A percentile compares a stretch with the other conserved stretches of the same genome.
These are phyloP conservation scores for Globisporangium lucens DNA, from an alignment of 352 stramenopile species.

Conservation along the genomic window DNA sequence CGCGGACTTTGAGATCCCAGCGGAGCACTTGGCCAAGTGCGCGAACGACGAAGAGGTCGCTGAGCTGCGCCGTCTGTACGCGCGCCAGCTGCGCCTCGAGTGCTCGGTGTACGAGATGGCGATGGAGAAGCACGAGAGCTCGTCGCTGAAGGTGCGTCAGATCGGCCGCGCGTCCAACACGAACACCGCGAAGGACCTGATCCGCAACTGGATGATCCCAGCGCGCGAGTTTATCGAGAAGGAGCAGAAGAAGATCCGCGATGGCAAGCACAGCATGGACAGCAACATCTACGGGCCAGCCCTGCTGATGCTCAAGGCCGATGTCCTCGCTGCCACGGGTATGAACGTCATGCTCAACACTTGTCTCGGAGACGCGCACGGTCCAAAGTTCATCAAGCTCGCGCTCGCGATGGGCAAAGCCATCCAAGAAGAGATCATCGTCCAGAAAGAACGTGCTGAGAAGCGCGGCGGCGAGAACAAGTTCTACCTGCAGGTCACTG, in stretches of 20 bases:
- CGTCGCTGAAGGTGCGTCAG: neutral
- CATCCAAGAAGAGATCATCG: conserved; percentile 1
- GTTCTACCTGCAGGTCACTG: neutral
- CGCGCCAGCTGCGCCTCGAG: neutral
- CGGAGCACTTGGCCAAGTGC: neutral
- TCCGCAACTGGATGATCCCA: neutral
- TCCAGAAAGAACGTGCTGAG: neutral
- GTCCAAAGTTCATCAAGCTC: conserved; percentile 1
- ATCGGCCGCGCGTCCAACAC: neutral
- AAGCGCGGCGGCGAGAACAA: neutral
- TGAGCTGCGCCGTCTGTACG: neutral
- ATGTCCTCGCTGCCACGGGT: neutral
- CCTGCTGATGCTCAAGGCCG: neutral
- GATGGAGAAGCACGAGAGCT: neutral
- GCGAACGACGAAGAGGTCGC: neutral
- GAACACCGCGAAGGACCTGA: neutral
- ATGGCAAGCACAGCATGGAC: neutral
- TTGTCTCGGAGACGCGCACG: neutral
- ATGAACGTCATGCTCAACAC: conserved; percentile 1
- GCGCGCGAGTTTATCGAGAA: neutral
- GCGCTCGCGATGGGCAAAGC: neutral
- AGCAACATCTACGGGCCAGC: neutral
- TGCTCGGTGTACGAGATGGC: neutral
- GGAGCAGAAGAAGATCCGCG: neutral
- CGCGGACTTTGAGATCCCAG: neutral